These are phyloP conservation scores for Colletotrichum noveboracense DNA, from an alignment of 2,329 filamentous ascomycete species.

Conservation along the genomic window DNA sequence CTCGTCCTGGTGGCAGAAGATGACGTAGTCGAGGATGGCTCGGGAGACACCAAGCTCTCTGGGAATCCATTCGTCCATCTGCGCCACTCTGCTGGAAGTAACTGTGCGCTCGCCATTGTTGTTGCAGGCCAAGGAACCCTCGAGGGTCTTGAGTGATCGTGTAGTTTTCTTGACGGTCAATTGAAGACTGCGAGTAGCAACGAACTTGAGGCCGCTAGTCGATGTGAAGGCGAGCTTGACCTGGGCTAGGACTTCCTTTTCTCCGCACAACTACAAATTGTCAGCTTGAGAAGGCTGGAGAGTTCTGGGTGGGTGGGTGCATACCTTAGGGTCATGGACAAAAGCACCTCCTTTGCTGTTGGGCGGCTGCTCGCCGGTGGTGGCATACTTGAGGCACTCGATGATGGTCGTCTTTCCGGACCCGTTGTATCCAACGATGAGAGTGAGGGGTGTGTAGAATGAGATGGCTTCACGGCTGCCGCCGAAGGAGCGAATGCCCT, in stretches of 20 bases:
- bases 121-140: constrained; percentile 76
- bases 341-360: constrained; percentile 92
- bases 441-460: constrained; percentile 88
- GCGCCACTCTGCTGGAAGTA: constrained; percentile 79
- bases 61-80: constrained; percentile 85
- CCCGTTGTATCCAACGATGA: constrained; percentile 97
- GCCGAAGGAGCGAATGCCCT: constrained; percentile 86
- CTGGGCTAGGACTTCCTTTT: constrained; percentile 88
- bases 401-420: constrained; percentile 99
- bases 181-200: constrained; percentile 83
- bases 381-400: constrained; percentile 97
- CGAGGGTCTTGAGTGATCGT: constrained; percentile 81
- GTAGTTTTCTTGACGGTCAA: constrained; percentile 84
- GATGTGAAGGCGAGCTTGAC: constrained; percentile 88
- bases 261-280: constrained; percentile 67
- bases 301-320: background rate
- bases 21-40: constrained; percentile 90
- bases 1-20: constrained; percentile 98
- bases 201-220: constrained; percentile 79
- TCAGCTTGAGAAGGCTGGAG: background rate
- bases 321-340: constrained; percentile 92
- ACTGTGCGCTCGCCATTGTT: constrained; percentile 81
- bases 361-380: constrained; percentile 89
- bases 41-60: constrained; percentile 87
- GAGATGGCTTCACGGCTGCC: constrained; percentile 75